Evolutionary conservation across 2,329 filamentous ascomycete genomes (phyloP).

Genomic region (Aspergillus novofumigatus): DNA sequence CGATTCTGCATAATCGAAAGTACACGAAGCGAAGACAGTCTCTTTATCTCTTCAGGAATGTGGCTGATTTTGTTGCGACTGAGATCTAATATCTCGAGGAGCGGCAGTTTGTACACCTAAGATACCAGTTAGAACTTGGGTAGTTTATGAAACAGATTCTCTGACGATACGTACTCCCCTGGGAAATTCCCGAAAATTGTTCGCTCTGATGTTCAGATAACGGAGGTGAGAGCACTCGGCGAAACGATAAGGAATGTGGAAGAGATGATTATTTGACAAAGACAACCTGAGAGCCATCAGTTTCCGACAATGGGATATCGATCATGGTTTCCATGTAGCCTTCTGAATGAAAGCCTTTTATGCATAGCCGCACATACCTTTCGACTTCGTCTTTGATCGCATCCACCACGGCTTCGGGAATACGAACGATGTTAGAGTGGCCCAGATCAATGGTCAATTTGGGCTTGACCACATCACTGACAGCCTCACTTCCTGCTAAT

Average conservation of each 20-base stretch:
- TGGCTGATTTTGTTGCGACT: conserved; percentile 78
- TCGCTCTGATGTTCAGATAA: conserved; percentile 49
- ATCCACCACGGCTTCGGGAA: conserved; percentile 49
- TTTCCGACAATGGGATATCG: not conserved
- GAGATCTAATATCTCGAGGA: conserved; percentile 88
- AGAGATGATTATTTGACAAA: conserved; percentile 50
- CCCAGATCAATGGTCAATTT: conserved; percentile 51
- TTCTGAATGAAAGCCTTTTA: not conserved
- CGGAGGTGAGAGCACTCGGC: conserved; percentile 46
- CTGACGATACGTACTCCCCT: conserved; percentile 50
- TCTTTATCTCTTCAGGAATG: conserved; percentile 74
- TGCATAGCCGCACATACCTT: conserved; percentile 33
- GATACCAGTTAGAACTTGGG: conserved; percentile 14
- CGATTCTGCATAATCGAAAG: conserved; percentile 83
- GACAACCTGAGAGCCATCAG: conserved; percentile 39
- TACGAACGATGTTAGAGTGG: conserved; percentile 45
- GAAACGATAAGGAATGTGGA: conserved; percentile 46
- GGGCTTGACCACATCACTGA: conserved; percentile 44
- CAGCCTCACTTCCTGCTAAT: conserved; percentile 42
- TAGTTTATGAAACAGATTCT: not conserved
- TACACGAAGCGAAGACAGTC: conserved; percentile 80
- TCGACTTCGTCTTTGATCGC: conserved; percentile 52
- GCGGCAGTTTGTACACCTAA: conserved; percentile 78
- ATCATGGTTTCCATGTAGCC: not conserved
- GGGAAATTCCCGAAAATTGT: conserved; percentile 58